phyloP scores from a whole-genome alignment of 73 alveolate species.

The Effrenium voratum region DNA sequence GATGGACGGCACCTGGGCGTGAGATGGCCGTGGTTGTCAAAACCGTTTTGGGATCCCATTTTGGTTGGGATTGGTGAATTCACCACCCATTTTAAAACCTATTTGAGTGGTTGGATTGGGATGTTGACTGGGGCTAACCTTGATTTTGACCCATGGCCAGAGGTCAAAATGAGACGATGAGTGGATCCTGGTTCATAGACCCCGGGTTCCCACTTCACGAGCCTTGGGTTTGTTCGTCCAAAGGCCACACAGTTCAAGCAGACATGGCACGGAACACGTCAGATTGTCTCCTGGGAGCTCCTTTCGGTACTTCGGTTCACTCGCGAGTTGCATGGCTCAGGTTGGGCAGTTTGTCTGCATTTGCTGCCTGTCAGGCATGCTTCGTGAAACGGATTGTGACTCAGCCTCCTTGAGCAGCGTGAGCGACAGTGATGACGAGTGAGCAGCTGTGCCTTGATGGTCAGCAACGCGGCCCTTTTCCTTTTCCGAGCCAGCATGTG shows the following conservation, averaged over 20 bases:
- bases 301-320: background rate
- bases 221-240: background rate
- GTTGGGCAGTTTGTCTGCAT: no score
- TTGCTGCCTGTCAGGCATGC: background rate
- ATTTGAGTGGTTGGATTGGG: no score
- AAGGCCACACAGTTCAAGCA: background rate
- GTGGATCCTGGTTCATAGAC: no score
- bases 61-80: no score
- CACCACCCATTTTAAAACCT: no score
- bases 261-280: background rate
- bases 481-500: background rate
- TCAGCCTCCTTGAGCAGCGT: background rate
- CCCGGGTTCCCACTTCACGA: no score
- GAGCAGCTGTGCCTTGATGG: background rate
- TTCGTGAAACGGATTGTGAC: conserved; percentile 13
- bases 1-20: no score
- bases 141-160: no score
- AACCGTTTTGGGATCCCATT: no score
- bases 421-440: background rate
- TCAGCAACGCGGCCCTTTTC: background rate
- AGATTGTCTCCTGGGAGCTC: background rate
- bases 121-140: no score
- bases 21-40: no score
- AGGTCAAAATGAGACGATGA: no score
- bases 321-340: background rate